These are phyloP conservation scores for Pseudocercospora macadamiae DNA, from an alignment of 2,329 filamentous ascomycete species.

Conservation along the genomic window DNA sequence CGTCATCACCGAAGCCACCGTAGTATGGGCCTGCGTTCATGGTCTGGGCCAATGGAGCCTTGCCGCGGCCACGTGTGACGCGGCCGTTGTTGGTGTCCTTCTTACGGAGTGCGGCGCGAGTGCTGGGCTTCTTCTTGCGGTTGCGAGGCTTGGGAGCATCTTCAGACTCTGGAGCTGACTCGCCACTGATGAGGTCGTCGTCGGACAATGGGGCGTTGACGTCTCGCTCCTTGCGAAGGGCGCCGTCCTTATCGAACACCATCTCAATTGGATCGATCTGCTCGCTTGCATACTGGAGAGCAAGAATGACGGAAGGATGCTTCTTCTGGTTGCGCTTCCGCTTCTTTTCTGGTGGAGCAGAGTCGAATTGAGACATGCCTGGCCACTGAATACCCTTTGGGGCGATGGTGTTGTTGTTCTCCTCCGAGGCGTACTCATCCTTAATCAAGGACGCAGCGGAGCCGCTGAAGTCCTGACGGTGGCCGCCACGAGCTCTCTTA, in stretches of 20 bases:
- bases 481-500: slow-evolving; percentile 8
- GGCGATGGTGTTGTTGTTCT: slow-evolving; percentile 44
- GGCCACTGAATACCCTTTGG: slow-evolving; percentile 76
- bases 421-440: slow-evolving; percentile 39
- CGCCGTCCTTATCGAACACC: slow-evolving; percentile 58
- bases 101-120: slow-evolving; percentile 30
- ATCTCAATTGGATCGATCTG: slow-evolving; percentile 66
- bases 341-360: slow-evolving; percentile 72
- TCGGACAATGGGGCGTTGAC: slow-evolving; percentile 50
- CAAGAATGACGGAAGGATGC: slow-evolving; percentile 68
- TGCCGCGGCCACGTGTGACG: slow-evolving; percentile 22
- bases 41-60: slow-evolving; percentile 14
- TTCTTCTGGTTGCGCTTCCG: slow-evolving; percentile 79
- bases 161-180: slow-evolving; percentile 35
- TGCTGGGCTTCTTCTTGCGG: slow-evolving; percentile 19
- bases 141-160: slow-evolving; percentile 31
- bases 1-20: slow-evolving; percentile 29
- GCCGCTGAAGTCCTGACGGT: slow-evolving; percentile 10
- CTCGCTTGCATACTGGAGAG: slow-evolving; percentile 66
- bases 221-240: slow-evolving; percentile 45
- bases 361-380: slow-evolving; percentile 81
- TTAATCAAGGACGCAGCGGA: slow-evolving; percentile 23
- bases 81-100: slow-evolving; percentile 35
- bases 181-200: slow-evolving; percentile 39
- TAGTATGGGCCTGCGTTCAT: slow-evolving; percentile 17